A percentile compares a stretch with the other conserved stretches of the same genome.
phyloP scores from a whole-genome alignment of 2,329 filamentous ascomycete species.

The Apiospora marii region DNA sequence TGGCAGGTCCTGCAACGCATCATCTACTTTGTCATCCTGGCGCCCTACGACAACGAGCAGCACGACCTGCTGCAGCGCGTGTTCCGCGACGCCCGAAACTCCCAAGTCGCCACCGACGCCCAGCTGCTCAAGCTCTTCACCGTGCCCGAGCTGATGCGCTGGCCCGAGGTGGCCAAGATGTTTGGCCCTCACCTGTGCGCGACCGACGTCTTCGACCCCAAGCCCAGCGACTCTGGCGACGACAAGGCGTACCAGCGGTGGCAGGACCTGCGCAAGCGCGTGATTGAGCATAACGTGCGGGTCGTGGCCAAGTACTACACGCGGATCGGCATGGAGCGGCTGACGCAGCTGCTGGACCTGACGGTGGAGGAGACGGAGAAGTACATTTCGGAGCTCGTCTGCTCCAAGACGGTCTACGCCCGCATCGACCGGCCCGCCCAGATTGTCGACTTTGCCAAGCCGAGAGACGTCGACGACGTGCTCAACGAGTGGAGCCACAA shows the following conservation, averaged over 20 bases:
- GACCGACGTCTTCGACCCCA: slow-evolving; percentile 87
- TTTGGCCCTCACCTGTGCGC: slow-evolving; percentile 88
- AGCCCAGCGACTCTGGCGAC: slow-evolving; percentile 71
- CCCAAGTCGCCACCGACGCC: slow-evolving; percentile 79
- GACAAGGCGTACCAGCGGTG: slow-evolving; percentile 86
- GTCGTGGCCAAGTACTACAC: slow-evolving; percentile 99
- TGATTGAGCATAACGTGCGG: slow-evolving; percentile 98
- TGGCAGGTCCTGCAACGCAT: slow-evolving; percentile 85
- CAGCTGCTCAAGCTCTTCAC: slow-evolving; percentile 94
- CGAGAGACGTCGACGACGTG: slow-evolving; percentile 92
- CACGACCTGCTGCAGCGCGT: slow-evolving; percentile 96
- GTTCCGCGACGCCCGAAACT: slow-evolving; percentile 82
- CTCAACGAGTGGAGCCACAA: slow-evolving; percentile 99
- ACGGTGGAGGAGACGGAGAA: slow-evolving; percentile 97
- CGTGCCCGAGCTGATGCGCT: slow-evolving; percentile 95
- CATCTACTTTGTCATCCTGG: slow-evolving; percentile 96
- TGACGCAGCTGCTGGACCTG: slow-evolving; percentile 90
- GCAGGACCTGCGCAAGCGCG: slow-evolving; percentile 95
- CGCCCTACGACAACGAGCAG: slow-evolving; percentile 98
- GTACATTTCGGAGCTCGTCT: slow-evolving; percentile 97
- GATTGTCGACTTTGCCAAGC: slow-evolving; percentile 93
- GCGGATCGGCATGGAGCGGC: slow-evolving; percentile 88
- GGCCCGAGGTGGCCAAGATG: slow-evolving; percentile 89
- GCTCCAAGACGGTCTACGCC: slow-evolving; percentile 96
- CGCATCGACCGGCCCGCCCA: slow-evolving; percentile 95